Conservation (phyloP, 2,329 filamentous ascomycete species). For the Magnaporthiopsis rhizophila region DNA sequence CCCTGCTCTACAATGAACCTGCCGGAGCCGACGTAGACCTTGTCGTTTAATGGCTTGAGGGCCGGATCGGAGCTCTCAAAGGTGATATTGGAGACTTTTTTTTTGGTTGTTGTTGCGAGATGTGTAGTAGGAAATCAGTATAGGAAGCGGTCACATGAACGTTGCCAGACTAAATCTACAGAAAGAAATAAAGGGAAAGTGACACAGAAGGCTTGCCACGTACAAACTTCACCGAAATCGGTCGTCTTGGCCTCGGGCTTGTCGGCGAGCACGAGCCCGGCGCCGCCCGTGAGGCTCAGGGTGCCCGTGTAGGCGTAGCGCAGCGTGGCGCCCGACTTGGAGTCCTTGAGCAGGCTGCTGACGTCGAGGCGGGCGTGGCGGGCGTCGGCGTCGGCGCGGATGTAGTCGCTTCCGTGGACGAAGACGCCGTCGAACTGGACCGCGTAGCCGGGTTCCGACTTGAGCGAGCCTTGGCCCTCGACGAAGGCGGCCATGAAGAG, state of each 20-base stretch:
- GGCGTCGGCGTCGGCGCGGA: slow-evolving; percentile 28
- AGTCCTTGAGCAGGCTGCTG: slow-evolving; percentile 26
- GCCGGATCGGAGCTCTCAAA: slow-evolving; percentile 28
- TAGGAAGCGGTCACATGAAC: no score
- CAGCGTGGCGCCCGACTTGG: slow-evolving; percentile 21
- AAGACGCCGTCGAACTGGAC: slow-evolving; percentile 28
- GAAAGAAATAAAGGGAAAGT: no score
- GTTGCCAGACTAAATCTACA: no score
- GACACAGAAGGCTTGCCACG: slow-evolving; percentile 12
- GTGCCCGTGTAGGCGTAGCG: slow-evolving; percentile 30
- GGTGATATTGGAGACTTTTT: slow-evolving; percentile 26
- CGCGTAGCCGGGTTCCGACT: slow-evolving; percentile 28
- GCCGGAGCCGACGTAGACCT: slow-evolving; percentile 32
- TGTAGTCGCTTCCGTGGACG: slow-evolving; percentile 32
- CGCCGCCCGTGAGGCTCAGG: slow-evolving; percentile 21
- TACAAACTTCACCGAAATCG: slow-evolving; percentile 29
- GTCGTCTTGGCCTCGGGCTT: slow-evolving; percentile 28
- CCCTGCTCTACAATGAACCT: slow-evolving; percentile 32
- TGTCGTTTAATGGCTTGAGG: slow-evolving; percentile 28
- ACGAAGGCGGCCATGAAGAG: slow-evolving; percentile 23
- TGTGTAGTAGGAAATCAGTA: no score
- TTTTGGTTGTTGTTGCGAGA: no score
- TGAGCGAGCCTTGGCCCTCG: slow-evolving; percentile 20
- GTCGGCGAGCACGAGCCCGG: slow-evolving; percentile 25
- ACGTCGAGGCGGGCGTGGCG: slow-evolving; percentile 31